A percentile compares a stretch with the other conserved stretches of the same genome.
These are phyloP conservation scores for Fusarium sp. DNA, from an alignment of 2,329 filamentous ascomycete species.

Conservation along the genomic window DNA sequence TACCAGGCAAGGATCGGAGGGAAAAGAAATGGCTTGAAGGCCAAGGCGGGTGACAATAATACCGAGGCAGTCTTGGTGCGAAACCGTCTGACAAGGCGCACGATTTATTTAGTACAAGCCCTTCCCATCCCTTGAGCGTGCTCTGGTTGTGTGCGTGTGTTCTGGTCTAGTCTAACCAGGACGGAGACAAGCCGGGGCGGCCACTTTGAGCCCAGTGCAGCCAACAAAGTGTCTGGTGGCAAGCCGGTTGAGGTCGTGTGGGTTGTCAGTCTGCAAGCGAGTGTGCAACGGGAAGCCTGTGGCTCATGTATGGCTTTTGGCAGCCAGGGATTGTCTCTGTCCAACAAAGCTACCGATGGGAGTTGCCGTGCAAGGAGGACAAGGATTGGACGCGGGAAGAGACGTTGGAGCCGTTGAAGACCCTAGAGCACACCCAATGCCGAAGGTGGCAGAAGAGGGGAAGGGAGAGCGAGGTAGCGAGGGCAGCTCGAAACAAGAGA, in stretches of 20 bases:
- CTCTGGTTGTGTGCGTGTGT: background rate
- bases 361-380: background rate
- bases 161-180: background rate
- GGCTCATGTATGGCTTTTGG: conserved; percentile 13
- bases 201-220: background rate
- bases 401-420: conserved; percentile 5
- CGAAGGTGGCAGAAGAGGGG: background rate
- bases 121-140: background rate
- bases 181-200: background rate
- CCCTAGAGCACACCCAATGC: background rate
- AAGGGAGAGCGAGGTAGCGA: background rate
- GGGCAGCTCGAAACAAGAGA: background rate
- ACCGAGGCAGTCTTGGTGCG: background rate
- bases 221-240: background rate
- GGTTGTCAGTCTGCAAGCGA: background rate
- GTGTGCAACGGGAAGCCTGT: conserved; percentile 17
- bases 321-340: conserved; percentile 14
- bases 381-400: conserved; percentile 3
- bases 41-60: background rate
- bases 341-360: background rate
- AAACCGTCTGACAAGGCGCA: background rate
- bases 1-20: conserved; percentile 17
- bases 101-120: background rate
- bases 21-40: background rate
- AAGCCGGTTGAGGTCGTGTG: background rate